phyloP scores from a whole-genome alignment of 1,284 basidiomycete species.

The Pseudozyma pruni region DNA sequence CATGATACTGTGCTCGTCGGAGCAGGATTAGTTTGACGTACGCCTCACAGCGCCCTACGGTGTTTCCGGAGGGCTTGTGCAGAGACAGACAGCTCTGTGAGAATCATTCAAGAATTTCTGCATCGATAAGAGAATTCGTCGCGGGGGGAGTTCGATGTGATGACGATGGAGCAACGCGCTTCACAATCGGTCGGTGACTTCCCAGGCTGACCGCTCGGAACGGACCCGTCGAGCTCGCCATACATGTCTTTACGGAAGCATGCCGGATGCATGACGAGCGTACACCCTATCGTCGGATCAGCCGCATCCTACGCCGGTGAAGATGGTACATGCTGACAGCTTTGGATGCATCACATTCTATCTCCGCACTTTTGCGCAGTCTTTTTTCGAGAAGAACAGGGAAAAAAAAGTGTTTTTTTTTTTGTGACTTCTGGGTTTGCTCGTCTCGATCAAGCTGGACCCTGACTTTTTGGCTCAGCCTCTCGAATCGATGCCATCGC shows the following conservation, averaged over 20 bases:
- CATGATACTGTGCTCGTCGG: no score
- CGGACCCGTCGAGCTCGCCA: no score
- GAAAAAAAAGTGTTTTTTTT: background rate
- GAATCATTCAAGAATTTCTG: no score
- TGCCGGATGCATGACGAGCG: no score
- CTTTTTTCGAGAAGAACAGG: background rate
- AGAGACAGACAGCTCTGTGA: no score
- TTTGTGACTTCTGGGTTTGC: background rate
- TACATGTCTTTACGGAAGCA: no score
- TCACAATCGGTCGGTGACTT: background rate
- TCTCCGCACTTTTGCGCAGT: background rate
- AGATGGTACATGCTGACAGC: no score
- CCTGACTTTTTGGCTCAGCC: conserved; percentile 1
- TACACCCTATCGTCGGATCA: no score
- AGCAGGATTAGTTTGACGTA: no score
- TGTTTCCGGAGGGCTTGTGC: background rate
- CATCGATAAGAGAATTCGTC: conserved; percentile 35
- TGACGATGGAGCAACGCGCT: conserved; percentile 6
- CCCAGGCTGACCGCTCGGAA: no score
- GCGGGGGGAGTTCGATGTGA: background rate
- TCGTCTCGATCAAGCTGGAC: background rate
- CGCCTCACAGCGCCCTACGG: no score
- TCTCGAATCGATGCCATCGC: background rate
- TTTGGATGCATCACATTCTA: background rate
- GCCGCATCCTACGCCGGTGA: no score